Percentiles rank a stretch among this genome's conserved stretches.
Conservation (phyloP, 768 basidiomycete species). For the Daedaleopsis sinensis region DNA sequence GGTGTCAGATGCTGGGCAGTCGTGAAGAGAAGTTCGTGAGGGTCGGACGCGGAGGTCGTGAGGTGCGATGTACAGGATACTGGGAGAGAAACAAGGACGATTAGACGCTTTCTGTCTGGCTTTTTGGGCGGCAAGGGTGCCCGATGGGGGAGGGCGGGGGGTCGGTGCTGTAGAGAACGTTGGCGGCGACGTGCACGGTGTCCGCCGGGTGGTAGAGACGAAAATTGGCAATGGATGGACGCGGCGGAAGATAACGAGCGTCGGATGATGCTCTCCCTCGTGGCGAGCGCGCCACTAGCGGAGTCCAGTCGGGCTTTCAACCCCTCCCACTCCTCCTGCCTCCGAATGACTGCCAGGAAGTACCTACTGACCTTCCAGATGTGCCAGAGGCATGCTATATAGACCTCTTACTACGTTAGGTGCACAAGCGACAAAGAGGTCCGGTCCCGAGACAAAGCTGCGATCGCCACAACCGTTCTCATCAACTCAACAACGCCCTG, state of each 20-base stretch:
- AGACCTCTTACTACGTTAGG: no score
- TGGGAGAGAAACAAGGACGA: constrained; percentile 18
- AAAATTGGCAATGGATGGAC: constrained; percentile 48
- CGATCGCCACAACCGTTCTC: no score
- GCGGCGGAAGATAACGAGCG: constrained; percentile 38
- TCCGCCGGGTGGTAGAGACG: constrained; percentile 36
- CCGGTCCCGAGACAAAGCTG: no score
- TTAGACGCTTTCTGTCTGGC: constrained; percentile 20
- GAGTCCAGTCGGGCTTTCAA: constrained; percentile 25
- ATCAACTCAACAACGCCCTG: no score
- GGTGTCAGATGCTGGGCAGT: constrained; percentile 12
- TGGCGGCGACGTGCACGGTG: constrained; percentile 17
- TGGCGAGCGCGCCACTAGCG: constrained; percentile 28
- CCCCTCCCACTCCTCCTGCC: constrained; percentile 4
- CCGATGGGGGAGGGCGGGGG: constrained; percentile 2
- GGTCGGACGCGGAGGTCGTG: constrained; percentile 21
- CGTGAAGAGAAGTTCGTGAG: constrained; percentile 25
- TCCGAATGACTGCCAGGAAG: no score
- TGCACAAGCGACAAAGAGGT: no score
- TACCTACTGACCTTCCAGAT: not conserved
- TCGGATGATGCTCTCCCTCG: constrained; percentile 29
- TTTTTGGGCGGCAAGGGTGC: constrained; percentile 16
- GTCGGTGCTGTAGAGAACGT: constrained; percentile 14
- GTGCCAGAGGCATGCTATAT: no score
- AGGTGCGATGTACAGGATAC: constrained; percentile 18